Base-by-base conservation (phyloP, 1,284 basidiomycete genomes). In the Malassezia obtusa region DNA sequence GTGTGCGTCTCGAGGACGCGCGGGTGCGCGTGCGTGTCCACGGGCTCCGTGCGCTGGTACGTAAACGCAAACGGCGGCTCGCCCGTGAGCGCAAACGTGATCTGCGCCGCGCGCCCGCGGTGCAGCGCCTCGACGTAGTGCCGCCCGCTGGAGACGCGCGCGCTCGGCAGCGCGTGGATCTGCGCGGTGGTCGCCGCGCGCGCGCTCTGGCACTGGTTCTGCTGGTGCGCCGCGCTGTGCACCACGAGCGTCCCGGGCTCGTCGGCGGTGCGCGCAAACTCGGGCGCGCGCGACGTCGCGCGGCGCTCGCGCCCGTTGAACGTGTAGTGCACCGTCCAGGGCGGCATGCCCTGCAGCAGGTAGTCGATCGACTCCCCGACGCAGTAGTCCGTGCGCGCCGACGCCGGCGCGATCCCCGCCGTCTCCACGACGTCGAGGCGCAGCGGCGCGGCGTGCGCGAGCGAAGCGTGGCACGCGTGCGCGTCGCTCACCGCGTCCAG, bases 51-150 rank as follows among this genome's bases (percentile, higher is more conserved):
- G 22, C 75, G 60, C 45, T 73, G 72, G 58, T 76, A 77, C 8
- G 76, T 77, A 52, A 98, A 96, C 1, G 89, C 86, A 77, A 94
- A 98, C 0, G 92, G 92, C 32, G 92, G 85, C 64, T 87, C 86
- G 50, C 92, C 92, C 40, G 83, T 79, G 57, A 98, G 81, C 10
- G 81, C 83, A 76, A 98, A 94, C 40, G 87, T 78, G 59, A 94
- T 91, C 72, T 92, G 88, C 9, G 90, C 89, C 77, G 91, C 86
- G 61, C 65, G 56, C 44, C 65, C 89, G 78, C 95, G 89, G 56
- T 89, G 83, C 46, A 95, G 85, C 68, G 89, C 83, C 74, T 92
- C 84, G 67, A 85, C 81, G 55, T 84, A 80, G 49, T 83, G 80
- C 67, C 83, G 83, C 37, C 92, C 92, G 52, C 87, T 84, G 8